These are phyloP conservation scores for Hortaea werneckii DNA, from an alignment of 2,329 filamentous ascomycete genomes.

Conservation along the genomic window DNA sequence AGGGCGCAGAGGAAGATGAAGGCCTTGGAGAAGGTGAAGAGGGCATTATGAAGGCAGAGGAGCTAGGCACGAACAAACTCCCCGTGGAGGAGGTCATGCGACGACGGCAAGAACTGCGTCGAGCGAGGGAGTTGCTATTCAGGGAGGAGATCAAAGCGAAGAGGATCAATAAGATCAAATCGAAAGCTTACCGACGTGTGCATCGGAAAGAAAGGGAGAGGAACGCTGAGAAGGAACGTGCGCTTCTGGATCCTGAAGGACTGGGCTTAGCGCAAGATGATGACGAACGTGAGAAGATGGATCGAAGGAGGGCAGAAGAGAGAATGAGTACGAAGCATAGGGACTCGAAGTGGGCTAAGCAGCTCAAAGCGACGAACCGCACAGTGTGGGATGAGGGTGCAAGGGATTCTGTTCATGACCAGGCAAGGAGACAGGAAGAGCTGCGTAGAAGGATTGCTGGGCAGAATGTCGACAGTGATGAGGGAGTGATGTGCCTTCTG, in stretches of 20 bases:
- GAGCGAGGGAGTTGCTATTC: constrained; percentile 74
- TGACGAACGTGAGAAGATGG: constrained; percentile 53
- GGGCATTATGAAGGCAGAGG: constrained; percentile 58
- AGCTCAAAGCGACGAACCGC: constrained; percentile 65
- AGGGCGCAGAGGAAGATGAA: constrained; percentile 43
- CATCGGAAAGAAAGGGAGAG: constrained; percentile 69
- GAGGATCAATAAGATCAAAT: constrained; percentile 98
- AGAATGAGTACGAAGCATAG: constrained; percentile 76
- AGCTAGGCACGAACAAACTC: constrained; percentile 60
- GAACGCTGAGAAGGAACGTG: constrained; percentile 46
- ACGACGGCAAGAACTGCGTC: constrained; percentile 62
- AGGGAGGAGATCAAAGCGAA: constrained; percentile 80
- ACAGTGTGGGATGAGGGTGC: constrained; percentile 85
- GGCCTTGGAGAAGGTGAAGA: constrained; percentile 48
- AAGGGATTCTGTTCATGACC: constrained; percentile 64
- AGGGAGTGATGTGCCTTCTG: constrained; percentile 41
- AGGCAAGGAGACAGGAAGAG: constrained; percentile 75
- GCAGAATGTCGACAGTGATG: constrained; percentile 44
- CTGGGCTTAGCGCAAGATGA: constrained; percentile 49
- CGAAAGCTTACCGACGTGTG: constrained; percentile 84
- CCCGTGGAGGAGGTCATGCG: constrained; percentile 64
- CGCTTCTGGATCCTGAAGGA: constrained; percentile 46
- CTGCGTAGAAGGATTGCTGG: constrained; percentile 70
- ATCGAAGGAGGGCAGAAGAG: constrained; percentile 70
- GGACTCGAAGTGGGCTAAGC: constrained; percentile 88